Percentiles rank a stretch among this genome's conserved stretches.
These are phyloP conservation scores for Limonomyces culmigenus DNA, from an alignment of 1,284 basidiomycete species.

Conservation along the genomic window DNA sequence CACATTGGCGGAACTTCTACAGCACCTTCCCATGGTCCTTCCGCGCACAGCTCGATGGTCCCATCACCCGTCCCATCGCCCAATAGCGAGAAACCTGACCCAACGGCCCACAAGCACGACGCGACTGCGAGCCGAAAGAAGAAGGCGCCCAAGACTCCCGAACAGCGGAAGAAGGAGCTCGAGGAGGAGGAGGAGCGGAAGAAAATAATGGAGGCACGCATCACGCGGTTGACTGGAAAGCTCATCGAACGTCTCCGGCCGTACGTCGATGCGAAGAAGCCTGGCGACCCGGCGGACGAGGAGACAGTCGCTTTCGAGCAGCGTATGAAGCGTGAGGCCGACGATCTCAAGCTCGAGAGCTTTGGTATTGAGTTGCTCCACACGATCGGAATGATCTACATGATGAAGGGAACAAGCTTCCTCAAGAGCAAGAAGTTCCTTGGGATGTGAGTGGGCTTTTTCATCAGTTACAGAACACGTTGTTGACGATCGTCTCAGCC, in stretches of 20 bases:
- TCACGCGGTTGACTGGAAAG: slow-evolving; percentile 59
- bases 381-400: slow-evolving; percentile 81
- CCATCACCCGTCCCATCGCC: not conserved
- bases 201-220: slow-evolving; percentile 64
- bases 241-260: slow-evolving; percentile 73
- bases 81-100: no score
- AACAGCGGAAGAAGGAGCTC: slow-evolving; percentile 72
- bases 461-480: not conserved
- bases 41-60: not conserved
- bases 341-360: slow-evolving; percentile 94
- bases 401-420: slow-evolving; percentile 85
- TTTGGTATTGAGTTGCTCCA: slow-evolving; percentile 86
- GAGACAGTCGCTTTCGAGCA: slow-evolving; percentile 70
- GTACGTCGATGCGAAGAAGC: slow-evolving; percentile 77
- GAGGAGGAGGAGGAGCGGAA: slow-evolving; percentile 68
- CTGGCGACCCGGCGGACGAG: slow-evolving; percentile 73
- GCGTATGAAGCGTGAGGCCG: slow-evolving; percentile 74
- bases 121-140: slow-evolving; percentile 35
- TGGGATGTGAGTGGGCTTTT: slow-evolving; percentile 45
- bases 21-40: not conserved
- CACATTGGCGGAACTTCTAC: no score
- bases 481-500: slow-evolving; percentile 24
- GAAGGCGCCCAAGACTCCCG: slow-evolving; percentile 64
- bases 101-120: no score
- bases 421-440: slow-evolving; percentile 86